Percentiles rank a stretch among this genome's conserved stretches.
These are phyloP conservation scores for Aspergillus leporis DNA, from an alignment of 495 filamentous ascomycete species.

Conservation along the genomic window DNA sequence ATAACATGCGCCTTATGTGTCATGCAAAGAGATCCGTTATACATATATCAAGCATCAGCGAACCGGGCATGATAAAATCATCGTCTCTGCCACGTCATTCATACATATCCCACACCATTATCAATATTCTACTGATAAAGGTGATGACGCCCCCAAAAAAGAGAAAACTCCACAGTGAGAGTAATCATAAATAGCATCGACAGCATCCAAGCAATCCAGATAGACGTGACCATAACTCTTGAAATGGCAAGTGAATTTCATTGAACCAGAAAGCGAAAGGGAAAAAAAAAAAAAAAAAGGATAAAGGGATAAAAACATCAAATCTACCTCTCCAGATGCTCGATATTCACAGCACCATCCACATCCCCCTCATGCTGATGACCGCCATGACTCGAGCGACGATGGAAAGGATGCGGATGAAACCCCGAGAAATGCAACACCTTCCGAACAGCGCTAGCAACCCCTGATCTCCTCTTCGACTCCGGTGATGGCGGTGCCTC, in stretches of 20 bases:
- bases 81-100: neutral
- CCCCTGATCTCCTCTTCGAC: slow-evolving; percentile 36
- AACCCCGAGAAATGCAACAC: slow-evolving; percentile 42
- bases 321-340: neutral
- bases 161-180: neutral
- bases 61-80: neutral
- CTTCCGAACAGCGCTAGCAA: slow-evolving; percentile 46
- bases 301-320: neutral
- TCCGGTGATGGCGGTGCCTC: slow-evolving; percentile 19
- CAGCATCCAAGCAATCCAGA: neutral
- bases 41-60: neutral
- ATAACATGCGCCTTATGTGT: neutral
- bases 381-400: slow-evolving; percentile 34
- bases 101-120: neutral
- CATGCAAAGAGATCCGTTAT: slow-evolving; percentile 4
- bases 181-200: neutral
- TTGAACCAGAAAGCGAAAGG: neutral
- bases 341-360: neutral
- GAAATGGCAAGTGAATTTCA: neutral
- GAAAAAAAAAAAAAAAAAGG: neutral
- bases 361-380: neutral
- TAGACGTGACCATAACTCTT: neutral
- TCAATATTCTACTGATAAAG: neutral
- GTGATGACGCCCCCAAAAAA: neutral
- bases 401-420: slow-evolving; percentile 43